Evolutionary conservation across 257 asterid genomes (phyloP).

Genomic region (Ligustrum vulgare): DNA sequence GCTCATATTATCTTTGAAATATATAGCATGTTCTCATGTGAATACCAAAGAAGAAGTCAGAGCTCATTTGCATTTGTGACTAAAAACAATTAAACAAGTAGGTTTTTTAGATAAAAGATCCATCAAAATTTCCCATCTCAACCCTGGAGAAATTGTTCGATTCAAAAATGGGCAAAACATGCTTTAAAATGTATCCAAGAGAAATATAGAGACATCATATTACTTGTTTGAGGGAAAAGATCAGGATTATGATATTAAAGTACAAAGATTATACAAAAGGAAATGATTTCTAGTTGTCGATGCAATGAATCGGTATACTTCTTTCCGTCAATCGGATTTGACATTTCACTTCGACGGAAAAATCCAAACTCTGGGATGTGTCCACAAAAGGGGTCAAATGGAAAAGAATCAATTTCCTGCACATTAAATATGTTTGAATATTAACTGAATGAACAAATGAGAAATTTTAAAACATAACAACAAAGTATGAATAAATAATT

Average conservation of each 20-base stretch:
- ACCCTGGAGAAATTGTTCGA: too few species aligned
- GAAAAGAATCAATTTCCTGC: conserved; percentile 47
- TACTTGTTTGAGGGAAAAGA: not conserved
- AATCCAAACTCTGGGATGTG: not conserved
- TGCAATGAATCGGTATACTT: not conserved
- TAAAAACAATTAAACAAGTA: too few species aligned
- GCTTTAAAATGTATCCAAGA: too few species aligned
- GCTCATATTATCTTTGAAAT: not conserved
- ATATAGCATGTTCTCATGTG: too few species aligned
- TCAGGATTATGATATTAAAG: not conserved
- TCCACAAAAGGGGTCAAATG: not conserved
- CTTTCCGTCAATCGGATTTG: not conserved
- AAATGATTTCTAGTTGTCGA: not conserved
- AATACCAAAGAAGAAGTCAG: too few species aligned
- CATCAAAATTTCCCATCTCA: too few species aligned
- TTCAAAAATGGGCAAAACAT: too few species aligned
- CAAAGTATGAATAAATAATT: not conserved
- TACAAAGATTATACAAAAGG: not conserved
- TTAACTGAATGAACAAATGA: not conserved
- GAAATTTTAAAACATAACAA: not conserved
- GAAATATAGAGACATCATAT: not conserved
- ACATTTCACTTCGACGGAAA: not conserved
- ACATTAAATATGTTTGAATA: conserved; percentile 5
- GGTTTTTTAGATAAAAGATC: too few species aligned
- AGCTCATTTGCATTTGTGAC: too few species aligned